Base-by-base conservation (phyloP, 495 filamentous ascomycete species). In the Aspergillus biplanus region DNA sequence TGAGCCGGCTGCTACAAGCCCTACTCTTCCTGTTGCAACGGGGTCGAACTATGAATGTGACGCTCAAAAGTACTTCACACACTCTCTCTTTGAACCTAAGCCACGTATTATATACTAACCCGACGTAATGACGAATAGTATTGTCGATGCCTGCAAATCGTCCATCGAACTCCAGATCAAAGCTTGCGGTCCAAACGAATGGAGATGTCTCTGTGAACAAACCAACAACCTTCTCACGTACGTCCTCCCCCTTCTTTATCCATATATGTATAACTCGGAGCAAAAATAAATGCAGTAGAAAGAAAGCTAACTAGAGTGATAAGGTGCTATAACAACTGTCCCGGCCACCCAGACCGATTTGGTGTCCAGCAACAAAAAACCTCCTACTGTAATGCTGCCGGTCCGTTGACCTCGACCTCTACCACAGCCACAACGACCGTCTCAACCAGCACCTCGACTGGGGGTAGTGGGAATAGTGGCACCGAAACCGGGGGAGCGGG, bases 311-410 rank as follows among this genome's bases (percentile, higher is more conserved):
- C 15, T 1, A 58, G 37, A 18, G 13, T 9, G 16, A 33, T 48
- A 57, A 61, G 71, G 50, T 80, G 77, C 64, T 80, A 80, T 69
- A 74, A 75, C 64, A 76, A 77, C 58, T 80, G 77, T 56, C 76
- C 77, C 53, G 65, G 52, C 53, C 69, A 75, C 53, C 59, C 58
- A 57, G 71, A 61, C 46, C 65, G 64, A 37, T 52, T 63, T 60
- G 65, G 67, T 31, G 68, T 72, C 52, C 16, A 69, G 50, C 69
- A 67, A 47, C 67, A 65, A n/a, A 63, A 66, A 18, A 48, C 61
- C 35, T 66, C 69, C 32, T 76, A 75, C 67, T 80, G 77, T 39
- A 63, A 68, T 59, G 77, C 77, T 5, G 72, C 67, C 21, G 70
- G 16, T 11, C 47, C 47, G 8, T 18, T 50, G 16, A 50, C 21